A percentile compares a stretch with the other conserved stretches of the same genome.
Evolutionary conservation across 441 rosid genomes (phyloP).

Genomic region (Jatropha multifida): DNA sequence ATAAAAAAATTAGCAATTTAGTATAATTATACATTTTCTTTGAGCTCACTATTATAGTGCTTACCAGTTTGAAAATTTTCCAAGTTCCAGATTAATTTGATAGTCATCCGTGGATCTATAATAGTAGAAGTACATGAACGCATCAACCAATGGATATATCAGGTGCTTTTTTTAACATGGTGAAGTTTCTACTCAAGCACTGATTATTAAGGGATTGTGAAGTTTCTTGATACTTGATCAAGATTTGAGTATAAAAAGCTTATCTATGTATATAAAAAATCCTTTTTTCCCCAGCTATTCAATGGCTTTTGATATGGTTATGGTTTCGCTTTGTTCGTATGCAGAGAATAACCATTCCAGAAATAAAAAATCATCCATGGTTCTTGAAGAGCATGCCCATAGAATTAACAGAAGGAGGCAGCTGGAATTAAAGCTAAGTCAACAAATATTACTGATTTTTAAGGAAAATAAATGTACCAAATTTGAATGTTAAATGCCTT

Average conservation of each 20-base stretch:
- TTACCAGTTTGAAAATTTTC: conserved; percentile 13
- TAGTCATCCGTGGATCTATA: conserved; percentile 70
- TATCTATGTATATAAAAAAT: background rate
- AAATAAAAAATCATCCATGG: conserved; percentile 64
- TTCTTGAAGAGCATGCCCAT: conserved; percentile 59
- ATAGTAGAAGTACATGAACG: conserved; percentile 87
- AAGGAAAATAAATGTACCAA: no score
- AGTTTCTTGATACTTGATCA: background rate
- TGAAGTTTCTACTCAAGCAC: background rate
- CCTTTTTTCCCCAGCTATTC: no score
- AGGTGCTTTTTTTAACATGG: conserved; percentile 46
- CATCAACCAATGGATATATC: conserved; percentile 87
- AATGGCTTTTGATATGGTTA: background rate
- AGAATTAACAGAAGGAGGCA: conserved; percentile 56
- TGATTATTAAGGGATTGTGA: background rate
- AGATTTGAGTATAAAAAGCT: background rate
- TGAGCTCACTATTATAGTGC: background rate
- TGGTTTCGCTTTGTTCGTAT: conserved; percentile 1
- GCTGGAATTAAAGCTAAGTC: conserved; percentile 18
- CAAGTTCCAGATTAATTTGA: conserved; percentile 61
- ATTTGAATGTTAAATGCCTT: no score
- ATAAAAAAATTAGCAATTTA: no score
- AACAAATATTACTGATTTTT: no score
- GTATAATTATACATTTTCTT: no score
- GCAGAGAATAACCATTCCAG: conserved; percentile 57